Evolutionary conservation across 805 yeast genomes (phyloP), one percentile per base, ranked within the genome.

Genomic region (Monosporozyma servazzii): DNA sequence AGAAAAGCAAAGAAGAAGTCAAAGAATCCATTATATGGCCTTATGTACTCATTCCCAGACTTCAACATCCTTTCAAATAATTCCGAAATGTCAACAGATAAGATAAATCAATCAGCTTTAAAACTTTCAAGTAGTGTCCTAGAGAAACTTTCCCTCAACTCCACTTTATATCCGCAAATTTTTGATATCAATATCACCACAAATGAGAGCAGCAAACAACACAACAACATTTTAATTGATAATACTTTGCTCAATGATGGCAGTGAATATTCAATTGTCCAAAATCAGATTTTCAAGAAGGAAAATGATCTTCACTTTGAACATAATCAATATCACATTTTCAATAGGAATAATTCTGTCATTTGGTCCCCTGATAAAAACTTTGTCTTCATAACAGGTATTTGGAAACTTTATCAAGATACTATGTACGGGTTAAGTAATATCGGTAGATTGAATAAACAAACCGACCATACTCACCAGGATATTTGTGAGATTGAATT

Each of bases 321-420:
- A 13, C 10, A 20, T 15, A 41, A 21, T n/a, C 44, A 41, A 41
- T 41, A 13, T 7, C 40, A 45, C 21, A 31, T 60, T 36, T 57
- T 64, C 45, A 64, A 64, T 46, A 61, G 65, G 57, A 79, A 75
- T 51, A 84, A 86, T 58, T 79, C 88, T 79, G 78, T 88, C 51
- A 82, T 88, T 56, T 88, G 96, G 96, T 93, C 86, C 64, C 83
- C 83, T 61, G 78, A 76, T 56, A 81, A 93, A 5, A 95, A 95
- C 0, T 82, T 82, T 63, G 96, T 88, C 10, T 95, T 87, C 60
- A 74, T 88, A 48, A 88, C 96, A 0, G 95, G 95, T 0, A 75
- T 88, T 48, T 88, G 96, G 95, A 86, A 88, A 65, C 55, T 64
- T 33, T 66, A 61, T 53, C 68, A 66, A 54, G 68, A 64, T 52